These are phyloP conservation scores for Chalara sp. DNA, from an alignment of 2,329 filamentous ascomycete species.

Conservation along the genomic window DNA sequence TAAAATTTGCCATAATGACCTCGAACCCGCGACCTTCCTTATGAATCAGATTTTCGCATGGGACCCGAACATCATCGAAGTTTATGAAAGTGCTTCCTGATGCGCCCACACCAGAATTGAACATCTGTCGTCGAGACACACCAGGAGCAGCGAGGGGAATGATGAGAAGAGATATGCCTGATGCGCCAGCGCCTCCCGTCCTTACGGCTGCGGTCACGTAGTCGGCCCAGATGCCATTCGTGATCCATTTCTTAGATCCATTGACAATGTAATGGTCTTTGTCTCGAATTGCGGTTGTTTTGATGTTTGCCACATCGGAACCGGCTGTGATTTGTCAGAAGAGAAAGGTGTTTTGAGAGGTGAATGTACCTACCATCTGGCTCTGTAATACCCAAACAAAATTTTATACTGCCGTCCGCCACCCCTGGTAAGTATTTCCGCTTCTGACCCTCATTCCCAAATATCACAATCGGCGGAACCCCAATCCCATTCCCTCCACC, in stretches of 20 bases:
- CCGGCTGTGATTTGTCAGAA: slow-evolving; percentile 34
- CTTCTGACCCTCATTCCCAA: slow-evolving; percentile 54
- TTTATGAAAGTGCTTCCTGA: slow-evolving; percentile 50
- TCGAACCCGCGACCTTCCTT: slow-evolving; percentile 48
- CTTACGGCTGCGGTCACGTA: slow-evolving; percentile 57
- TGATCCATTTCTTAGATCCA: slow-evolving; percentile 64
- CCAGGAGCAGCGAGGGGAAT: slow-evolving; percentile 44
- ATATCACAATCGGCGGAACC: slow-evolving; percentile 55
- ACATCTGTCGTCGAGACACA: slow-evolving; percentile 46
- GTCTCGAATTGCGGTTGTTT: slow-evolving; percentile 48
- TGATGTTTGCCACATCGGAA: slow-evolving; percentile 58
- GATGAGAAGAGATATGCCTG: slow-evolving; percentile 50
- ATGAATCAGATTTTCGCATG: slow-evolving; percentile 45
- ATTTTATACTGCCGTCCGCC: slow-evolving; percentile 50
- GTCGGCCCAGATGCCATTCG: slow-evolving; percentile 52
- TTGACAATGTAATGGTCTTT: slow-evolving; percentile 54
- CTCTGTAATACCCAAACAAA: slow-evolving; percentile 61
- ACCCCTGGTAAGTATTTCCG: slow-evolving; percentile 50
- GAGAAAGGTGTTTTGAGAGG: slow-evolving; percentile 34
- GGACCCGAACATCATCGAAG: slow-evolving; percentile 49
- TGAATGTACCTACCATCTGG: slow-evolving; percentile 38
- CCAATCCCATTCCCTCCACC: slow-evolving; percentile 56
- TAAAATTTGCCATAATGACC: slow-evolving; percentile 55
- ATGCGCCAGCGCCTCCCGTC: slow-evolving; percentile 46
- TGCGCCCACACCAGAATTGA: slow-evolving; percentile 60